Conservation (phyloP, 768 basidiomycete species). For the Psilocybe tampanensis region DNA sequence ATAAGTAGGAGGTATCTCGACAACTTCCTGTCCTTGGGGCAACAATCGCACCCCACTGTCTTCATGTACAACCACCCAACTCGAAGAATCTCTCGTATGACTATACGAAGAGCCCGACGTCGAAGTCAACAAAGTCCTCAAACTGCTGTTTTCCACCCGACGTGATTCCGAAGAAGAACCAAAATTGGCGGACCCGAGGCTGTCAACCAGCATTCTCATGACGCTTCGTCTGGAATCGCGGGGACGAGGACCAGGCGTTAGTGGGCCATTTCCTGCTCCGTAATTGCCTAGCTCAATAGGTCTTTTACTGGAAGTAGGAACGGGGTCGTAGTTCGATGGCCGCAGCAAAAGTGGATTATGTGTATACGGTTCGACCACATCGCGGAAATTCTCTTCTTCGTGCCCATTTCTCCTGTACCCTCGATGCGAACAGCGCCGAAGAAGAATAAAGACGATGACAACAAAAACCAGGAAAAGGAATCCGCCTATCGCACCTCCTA, state of each 20-base stretch:
- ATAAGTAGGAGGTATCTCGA: slow-evolving; percentile 3
- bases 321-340: not conserved
- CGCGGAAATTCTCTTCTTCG: not conserved
- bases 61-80: not conserved
- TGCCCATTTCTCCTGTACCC: not conserved
- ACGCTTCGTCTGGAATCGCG: not conserved
- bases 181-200: not conserved
- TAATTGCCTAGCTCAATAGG: not conserved
- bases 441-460: not conserved
- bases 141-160: not conserved
- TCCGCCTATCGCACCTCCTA: not conserved
- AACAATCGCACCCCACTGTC: not conserved
- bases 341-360: not conserved
- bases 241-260: not conserved
- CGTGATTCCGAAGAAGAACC: not conserved
- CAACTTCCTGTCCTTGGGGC: not conserved
- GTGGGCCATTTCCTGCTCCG: not conserved
- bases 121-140: not conserved
- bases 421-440: not conserved
- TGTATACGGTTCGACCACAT: not conserved
- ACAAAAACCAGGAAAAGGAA: not conserved
- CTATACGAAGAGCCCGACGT: not conserved
- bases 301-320: not conserved
- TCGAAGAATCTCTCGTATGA: not conserved
- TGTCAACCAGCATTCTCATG: not conserved